phyloP scores from a whole-genome alignment of 352 stramenopile species.

The Pythium plurisporium region DNA sequence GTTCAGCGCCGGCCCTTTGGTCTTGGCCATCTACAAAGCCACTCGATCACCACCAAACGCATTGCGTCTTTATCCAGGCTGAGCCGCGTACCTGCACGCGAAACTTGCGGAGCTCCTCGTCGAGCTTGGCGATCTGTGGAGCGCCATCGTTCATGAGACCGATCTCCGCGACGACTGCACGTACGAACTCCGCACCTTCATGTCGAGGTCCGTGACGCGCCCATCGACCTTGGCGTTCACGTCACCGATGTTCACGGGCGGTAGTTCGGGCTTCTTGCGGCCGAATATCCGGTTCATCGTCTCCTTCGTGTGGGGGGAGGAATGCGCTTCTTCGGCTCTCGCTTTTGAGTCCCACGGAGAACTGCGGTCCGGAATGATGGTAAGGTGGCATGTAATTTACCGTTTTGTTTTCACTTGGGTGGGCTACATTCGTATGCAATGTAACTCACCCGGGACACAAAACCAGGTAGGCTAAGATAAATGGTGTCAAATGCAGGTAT shows the following conservation, averaged over 20 bases:
- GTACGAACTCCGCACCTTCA: conserved; percentile 42
- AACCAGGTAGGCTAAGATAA: no score
- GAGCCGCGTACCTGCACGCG: conserved; percentile 44
- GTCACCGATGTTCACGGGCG: conserved; percentile 73
- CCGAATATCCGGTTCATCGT: conserved; percentile 84
- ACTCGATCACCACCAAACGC: neutral
- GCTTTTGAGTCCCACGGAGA: neutral
- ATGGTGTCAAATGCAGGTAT: neutral
- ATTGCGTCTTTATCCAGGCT: neutral
- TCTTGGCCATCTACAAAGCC: conserved; percentile 63
- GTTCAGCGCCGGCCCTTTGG: conserved; percentile 58
- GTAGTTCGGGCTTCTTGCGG: conserved; percentile 74
- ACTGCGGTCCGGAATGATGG: neutral
- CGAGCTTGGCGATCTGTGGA: conserved; percentile 68
- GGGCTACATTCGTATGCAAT: neutral
- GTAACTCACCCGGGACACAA: neutral
- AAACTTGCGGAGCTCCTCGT: conserved; percentile 81
- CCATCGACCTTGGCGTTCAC: conserved; percentile 72
- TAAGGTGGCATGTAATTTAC: neutral
- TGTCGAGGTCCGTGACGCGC: conserved; percentile 68
- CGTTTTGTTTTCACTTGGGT: no score
- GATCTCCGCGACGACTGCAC: neutral
- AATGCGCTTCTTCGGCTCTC: neutral
- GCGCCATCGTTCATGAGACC: neutral
- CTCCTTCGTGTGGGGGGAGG: neutral